phyloP scores from a whole-genome alignment of 495 filamentous ascomycete species.

The Aspergillus hancockii region DNA sequence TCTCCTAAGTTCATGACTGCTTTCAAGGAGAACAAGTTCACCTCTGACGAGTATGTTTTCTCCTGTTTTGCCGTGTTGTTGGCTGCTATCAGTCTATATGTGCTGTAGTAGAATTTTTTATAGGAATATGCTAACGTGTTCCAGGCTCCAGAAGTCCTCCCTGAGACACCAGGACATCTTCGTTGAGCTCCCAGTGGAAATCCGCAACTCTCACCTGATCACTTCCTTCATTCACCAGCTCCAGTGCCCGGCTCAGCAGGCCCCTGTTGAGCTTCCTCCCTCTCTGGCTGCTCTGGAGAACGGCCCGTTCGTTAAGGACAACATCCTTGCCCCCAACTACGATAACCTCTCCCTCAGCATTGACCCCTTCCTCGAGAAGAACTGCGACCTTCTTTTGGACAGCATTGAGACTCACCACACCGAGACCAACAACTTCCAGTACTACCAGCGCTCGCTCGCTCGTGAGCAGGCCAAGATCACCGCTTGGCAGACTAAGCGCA shows the following conservation, averaged over 20 bases:
- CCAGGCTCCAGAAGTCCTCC: conserved; percentile 85
- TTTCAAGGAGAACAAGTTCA: conserved; percentile 96
- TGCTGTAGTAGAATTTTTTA: not conserved
- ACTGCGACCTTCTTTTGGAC: conserved; percentile 91
- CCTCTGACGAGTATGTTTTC: conserved; percentile 75
- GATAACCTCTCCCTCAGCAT: conserved; percentile 88
- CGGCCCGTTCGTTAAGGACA: conserved; percentile 42
- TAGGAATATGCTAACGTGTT: conserved; percentile 22
- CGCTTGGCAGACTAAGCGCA: conserved; percentile 92
- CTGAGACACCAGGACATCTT: conserved; percentile 93
- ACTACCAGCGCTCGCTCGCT: conserved; percentile 92
- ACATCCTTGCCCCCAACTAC: conserved; percentile 80
- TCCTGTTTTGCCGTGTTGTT: not conserved
- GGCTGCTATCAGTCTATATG: not conserved
- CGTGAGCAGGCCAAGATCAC: conserved; percentile 96
- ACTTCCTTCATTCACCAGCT: conserved; percentile 94
- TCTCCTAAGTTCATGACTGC: conserved; percentile 87
- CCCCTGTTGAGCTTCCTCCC: conserved; percentile 67
- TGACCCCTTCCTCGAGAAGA: conserved; percentile 98
- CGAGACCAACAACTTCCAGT: conserved; percentile 98
- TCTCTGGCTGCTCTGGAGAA: conserved; percentile 73
- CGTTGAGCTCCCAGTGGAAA: conserved; percentile 83
- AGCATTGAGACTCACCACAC: conserved; percentile 97
- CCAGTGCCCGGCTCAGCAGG: conserved; percentile 56
- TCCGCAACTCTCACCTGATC: conserved; percentile 97